Evolutionary conservation across 345 rosid genomes (phyloP), one percentile per base, ranked within the genome.

Genomic region (Iberis pinnata): DNA sequence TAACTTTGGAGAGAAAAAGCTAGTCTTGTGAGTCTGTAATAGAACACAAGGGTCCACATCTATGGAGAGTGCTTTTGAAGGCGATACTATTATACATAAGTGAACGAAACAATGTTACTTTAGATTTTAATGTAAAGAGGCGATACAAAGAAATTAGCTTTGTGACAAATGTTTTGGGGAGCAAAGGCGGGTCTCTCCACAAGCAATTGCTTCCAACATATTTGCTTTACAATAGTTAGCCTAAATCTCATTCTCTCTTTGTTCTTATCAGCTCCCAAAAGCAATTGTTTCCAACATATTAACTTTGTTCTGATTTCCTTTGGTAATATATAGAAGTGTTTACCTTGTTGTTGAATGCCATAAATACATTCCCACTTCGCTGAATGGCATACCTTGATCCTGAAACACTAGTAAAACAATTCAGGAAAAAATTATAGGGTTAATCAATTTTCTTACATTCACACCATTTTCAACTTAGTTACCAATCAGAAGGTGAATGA

Each of bases 281-380:
- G n/a, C 2, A 29, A 60, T 16, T 49, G 1, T 19, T n/a, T 31
- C 40, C 24, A 12, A 15, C 10, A 37, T 9, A 18, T n/a, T 7
- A 20, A 49, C 13, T 22, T n/a, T n/a, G n/a, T n/a, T n/a, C 1
- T 41, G 22, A 32, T 16, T 33, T 15, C 10, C 15, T 19, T 6
- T 44, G 13, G 15, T 11, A 46, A 46, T 39, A 46, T 36, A 17
- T 10, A 56, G 25, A 22, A 45, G 38, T 56, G 25, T 43, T 44
- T 83, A 92, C 96, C 98, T 80, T 92, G 76, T 84, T 92, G 76
- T 92, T 92, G 75, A 85, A 92, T 50, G 98, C 83, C 85, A 88
- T 85, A 54, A 77, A 53, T 25, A 92, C 69, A 68, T 92, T 92
- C 29, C 96, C 98, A 58, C 59, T 80, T 73, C 96, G 80, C 73